Percentiles rank a stretch among this genome's conserved stretches.
Conservation (phyloP, 2,329 filamentous ascomycete genomes). For the Bipolaris cookei region DNA sequence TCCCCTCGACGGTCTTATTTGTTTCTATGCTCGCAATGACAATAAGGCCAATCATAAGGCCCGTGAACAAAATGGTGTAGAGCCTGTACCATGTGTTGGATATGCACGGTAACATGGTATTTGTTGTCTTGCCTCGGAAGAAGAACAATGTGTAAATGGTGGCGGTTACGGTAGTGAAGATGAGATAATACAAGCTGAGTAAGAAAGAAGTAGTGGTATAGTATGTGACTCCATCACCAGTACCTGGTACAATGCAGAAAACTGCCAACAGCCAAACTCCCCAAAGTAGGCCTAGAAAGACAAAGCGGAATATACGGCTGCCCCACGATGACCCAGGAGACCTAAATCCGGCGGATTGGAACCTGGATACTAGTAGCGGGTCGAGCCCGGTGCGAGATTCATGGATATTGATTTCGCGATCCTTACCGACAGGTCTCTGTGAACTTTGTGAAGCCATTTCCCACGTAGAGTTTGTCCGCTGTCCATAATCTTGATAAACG, state of each 20-base stretch:
- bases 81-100: slow-evolving; percentile 21
- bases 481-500: slow-evolving; percentile 5
- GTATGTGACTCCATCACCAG: too few relatives aligned
- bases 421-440: not conserved
- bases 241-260: not conserved
- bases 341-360: not conserved
- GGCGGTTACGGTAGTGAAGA: not conserved
- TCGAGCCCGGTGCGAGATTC: not conserved
- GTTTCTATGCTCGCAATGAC: slow-evolving; percentile 20
- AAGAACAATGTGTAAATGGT: slow-evolving; percentile 11
- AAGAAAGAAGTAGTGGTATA: not conserved
- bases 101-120: slow-evolving; percentile 19
- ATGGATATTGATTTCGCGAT: not conserved
- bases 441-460: not conserved
- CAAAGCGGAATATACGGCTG: not conserved
- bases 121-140: slow-evolving; percentile 14
- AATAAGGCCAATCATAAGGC: slow-evolving; percentile 7
- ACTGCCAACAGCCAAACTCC: not conserved
- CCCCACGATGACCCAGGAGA: not conserved
- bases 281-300: not conserved
- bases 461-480: not conserved
- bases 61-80: slow-evolving; percentile 17
- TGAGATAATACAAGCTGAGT: not conserved
- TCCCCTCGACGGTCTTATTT: not conserved
- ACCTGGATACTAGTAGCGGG: not conserved